A percentile compares a stretch with the other conserved stretches of the same genome.
phyloP scores from a whole-genome alignment of 345 rosid species.

The Eucalyptus albens region DNA sequence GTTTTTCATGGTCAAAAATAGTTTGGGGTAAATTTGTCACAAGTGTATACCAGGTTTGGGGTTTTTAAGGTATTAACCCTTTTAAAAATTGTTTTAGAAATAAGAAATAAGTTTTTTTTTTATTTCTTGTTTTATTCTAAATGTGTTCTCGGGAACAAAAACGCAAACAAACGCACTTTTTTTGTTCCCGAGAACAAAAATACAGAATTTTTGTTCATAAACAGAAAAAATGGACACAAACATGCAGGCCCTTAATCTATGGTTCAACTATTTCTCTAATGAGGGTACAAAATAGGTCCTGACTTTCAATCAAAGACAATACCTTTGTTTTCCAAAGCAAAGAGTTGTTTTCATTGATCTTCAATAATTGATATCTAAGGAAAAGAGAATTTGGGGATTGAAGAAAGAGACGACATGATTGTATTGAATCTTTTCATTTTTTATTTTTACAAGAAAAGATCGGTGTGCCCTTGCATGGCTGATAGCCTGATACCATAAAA shows the following conservation, averaged over 20 bases:
- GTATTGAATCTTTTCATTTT: background rate
- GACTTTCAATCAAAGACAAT: background rate
- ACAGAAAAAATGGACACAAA: too few species aligned
- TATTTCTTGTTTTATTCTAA: rapidly evolving
- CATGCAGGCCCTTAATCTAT: too few species aligned
- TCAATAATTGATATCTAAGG: background rate
- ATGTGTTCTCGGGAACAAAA: too few species aligned
- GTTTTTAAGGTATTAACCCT: too few species aligned
- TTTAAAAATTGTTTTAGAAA: too few species aligned
- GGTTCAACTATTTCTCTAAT: background rate
- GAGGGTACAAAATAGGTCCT: background rate
- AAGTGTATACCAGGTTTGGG: too few species aligned
- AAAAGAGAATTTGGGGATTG: background rate
- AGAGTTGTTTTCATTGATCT: background rate
- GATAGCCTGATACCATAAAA: background rate
- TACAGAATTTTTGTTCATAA: too few species aligned
- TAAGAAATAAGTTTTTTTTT: too few species aligned
- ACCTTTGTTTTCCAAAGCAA: background rate
- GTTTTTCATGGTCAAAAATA: too few species aligned
- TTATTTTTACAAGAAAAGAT: background rate
- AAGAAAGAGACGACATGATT: background rate
- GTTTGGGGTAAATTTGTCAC: too few species aligned
- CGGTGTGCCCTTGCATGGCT: background rate
- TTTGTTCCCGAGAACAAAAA: too few species aligned
- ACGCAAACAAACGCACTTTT: too few species aligned